Evolutionary conservation across 371 early-diverging fungal species (phyloP), one percentile per base, ranked within the genome.

Genomic region (Rhizopus stolonifer): DNA sequence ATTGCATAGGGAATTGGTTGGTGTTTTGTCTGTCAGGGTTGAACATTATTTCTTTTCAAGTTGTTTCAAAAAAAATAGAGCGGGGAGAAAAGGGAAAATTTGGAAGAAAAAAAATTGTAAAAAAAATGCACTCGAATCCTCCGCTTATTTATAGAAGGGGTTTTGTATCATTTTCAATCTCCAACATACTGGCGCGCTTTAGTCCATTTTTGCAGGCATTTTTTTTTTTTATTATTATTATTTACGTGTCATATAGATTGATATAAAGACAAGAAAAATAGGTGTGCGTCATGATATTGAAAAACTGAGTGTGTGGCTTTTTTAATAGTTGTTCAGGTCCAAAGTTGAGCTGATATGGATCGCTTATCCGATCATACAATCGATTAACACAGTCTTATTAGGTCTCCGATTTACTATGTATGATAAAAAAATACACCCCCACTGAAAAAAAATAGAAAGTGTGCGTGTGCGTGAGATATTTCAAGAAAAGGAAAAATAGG

Each of bases 1-100:
- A 91, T 70, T 86, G 80, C 42, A 91, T 80, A n/a, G 64, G 64
- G 49, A 54, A 51, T 52, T 63, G 54, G 39, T 46, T 34, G 25
- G 54, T 39, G 26, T 36, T 13, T 53, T 47, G 43, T 45, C 56
- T 62, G 25, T 58, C 57, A 34, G 57, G 52, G 39, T 48, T 39
- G 23, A 57, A 62, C 63, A 62, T 62, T 57, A 23, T 56, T 11
- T 43, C 22, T n/a, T n/a, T n/a, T 46, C 33, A 26, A 23, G 18
- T 22, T 15, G 34, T 17, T 15, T 36, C 1, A 36, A 46, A 46
- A 52, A 57, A 51, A 23, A 54, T 43, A 42, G 15, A 46, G 29
- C 31, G 39, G 21, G 17, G 10, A 39, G 5, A 54, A 19, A 38
- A 38, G 18, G 11, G 18, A 38, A 33, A 36, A 23, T 4, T 46